These are phyloP conservation scores for Funneliformis mosseae DNA, from an alignment of 192 early-diverging fungal species.

Conservation along the genomic window DNA sequence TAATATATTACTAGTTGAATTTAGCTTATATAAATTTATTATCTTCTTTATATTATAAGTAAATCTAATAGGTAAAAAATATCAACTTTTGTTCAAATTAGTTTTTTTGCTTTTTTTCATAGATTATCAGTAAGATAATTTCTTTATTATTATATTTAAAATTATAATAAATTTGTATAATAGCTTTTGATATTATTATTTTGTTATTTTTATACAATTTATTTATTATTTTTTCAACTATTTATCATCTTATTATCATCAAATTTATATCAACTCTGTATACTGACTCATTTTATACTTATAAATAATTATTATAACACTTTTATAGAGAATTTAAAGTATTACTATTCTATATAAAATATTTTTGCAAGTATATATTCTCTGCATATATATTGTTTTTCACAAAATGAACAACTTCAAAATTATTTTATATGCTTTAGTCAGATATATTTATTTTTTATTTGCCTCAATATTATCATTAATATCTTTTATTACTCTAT, in stretches of 20 bases:
- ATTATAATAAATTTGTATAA: constrained; percentile 20
- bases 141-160: no score
- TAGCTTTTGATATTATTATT: not conserved
- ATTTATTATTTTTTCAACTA: not conserved
- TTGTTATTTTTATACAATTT: not conserved
- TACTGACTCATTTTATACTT: not conserved
- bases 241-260: not conserved
- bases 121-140: not conserved
- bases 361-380: no score
- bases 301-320: not conserved
- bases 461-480: not conserved
- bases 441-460: not conserved
- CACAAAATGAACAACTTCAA: constrained; percentile 10
- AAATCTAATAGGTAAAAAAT: not conserved
- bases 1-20: not conserved
- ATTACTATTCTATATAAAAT: constrained; percentile 11
- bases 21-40: constrained; percentile 1
- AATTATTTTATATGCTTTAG: not conserved
- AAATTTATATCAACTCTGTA: not conserved
- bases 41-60: constrained; percentile 16
- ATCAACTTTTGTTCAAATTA: not conserved
- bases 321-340: not conserved
- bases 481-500: not conserved
- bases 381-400: constrained; percentile 3
- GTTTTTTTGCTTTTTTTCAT: not conserved